Conservation (phyloP, 306 rosid species). For the Amphicarpaea edgeworthii region DNA sequence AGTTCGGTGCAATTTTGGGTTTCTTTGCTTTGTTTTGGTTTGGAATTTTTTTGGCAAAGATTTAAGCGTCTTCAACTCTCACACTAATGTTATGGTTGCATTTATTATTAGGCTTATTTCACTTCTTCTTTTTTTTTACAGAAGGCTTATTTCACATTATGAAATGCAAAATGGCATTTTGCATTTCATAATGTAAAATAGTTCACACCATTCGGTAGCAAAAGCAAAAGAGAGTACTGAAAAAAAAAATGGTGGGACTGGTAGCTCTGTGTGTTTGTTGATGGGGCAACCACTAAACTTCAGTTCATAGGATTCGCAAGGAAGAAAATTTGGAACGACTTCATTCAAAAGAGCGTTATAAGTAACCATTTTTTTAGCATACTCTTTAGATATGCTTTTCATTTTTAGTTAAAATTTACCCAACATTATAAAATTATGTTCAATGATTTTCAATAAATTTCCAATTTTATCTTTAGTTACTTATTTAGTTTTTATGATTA, state of each 20-base stretch:
- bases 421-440: too few relatives aligned
- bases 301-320: background rate
- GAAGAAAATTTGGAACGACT: too few relatives aligned
- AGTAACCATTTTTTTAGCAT: too few relatives aligned
- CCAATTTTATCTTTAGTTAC: too few relatives aligned
- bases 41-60: constrained; percentile 9
- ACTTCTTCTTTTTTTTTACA: too few relatives aligned
- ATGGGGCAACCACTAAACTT: constrained; percentile 3
- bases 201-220: background rate
- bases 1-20: constrained; percentile 32
- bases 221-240: background rate
- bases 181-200: too few relatives aligned
- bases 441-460: too few relatives aligned
- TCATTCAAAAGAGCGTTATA: too few relatives aligned
- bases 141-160: too few relatives aligned
- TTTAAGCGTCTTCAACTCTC: constrained; percentile 1
- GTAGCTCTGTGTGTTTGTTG: background rate
- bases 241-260: background rate
- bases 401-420: too few relatives aligned
- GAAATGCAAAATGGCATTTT: background rate
- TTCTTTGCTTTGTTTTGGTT: constrained; percentile 14
- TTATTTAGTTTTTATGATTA: too few relatives aligned
- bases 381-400: too few relatives aligned
- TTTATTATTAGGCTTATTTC: background rate
- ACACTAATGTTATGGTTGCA: background rate